A percentile compares a stretch with the other conserved stretches of the same genome.
These are phyloP conservation scores for Entrophospora sp. DNA, from an alignment of 192 early-diverging fungal species.

Conservation along the genomic window DNA sequence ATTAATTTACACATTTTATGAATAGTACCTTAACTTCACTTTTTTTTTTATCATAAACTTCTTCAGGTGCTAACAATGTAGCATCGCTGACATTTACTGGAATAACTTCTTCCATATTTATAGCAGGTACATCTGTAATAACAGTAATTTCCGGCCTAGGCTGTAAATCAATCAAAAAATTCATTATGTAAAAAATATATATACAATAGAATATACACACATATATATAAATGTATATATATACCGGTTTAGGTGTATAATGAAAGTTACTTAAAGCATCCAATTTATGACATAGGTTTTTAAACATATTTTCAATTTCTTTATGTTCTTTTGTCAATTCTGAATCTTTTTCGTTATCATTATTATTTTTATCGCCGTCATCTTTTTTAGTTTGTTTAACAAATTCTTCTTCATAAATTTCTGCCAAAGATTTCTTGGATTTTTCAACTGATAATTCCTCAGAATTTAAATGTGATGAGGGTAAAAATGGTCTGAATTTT, in stretches of 20 bases:
- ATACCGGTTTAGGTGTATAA: conserved; percentile 72
- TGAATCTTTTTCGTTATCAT: conserved; percentile 65
- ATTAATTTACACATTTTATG: neutral
- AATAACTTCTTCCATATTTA: conserved; percentile 92
- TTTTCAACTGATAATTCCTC: conserved; percentile 81
- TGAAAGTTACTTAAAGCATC: conserved; percentile 94
- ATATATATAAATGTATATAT: neutral
- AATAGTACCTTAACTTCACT: conserved; percentile 47
- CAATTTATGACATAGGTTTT: conserved; percentile 70
- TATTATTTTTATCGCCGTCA: no score
- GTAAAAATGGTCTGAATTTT: conserved; percentile 57
- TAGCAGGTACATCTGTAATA: conserved; percentile 68
- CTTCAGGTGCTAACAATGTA: conserved; percentile 77
- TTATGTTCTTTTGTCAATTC: conserved; percentile 69
- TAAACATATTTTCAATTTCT: conserved; percentile 71
- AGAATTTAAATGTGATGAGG: conserved; percentile 58
- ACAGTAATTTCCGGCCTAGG: conserved; percentile 70
- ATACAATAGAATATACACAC: neutral
- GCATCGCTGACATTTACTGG: conserved; percentile 79
- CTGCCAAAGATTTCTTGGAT: conserved; percentile 79
- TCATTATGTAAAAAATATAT: no score
- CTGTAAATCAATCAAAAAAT: conserved; percentile 5
- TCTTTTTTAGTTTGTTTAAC: conserved; percentile 45
- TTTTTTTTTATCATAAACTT: conserved; percentile 77
- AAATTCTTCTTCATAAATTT: conserved; percentile 89